Evolutionary conservation across 768 basidiomycete species (phyloP), one percentile per base, ranked within the genome.

Genomic region (Collybia sordida): DNA sequence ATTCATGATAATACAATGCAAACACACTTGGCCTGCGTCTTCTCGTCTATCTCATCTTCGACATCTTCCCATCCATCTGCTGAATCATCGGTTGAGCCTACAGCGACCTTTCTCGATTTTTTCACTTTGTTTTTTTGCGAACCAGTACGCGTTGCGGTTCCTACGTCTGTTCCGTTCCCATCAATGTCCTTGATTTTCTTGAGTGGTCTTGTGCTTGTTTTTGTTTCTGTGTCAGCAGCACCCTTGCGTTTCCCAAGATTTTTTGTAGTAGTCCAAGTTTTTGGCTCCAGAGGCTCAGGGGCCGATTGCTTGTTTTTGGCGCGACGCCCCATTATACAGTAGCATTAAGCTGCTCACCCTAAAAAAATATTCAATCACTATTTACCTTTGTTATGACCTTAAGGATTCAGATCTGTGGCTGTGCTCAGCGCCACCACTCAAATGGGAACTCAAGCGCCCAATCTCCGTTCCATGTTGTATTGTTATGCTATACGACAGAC

Each of bases 251-350:
- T 92, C 35, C 86, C 85, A 12, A 82, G 72, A 53, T 79, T 83
- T 68, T 83, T 86, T 2, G 73, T 64, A 3, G 79, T 74, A 3
- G 68, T 62, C n/a, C 63, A 60, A 5, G 59, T 54, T 15, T 71
- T 71, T 0, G 60, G 57, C 12, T 82, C 74, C 23, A 89, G 59
- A 24, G 89, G 78, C 50, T 73, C 74, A 0, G 91, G 91, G 9
- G 83, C 74, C 1, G 72, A 78, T 66, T 94, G 92, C 71, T 93
- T 93, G 70, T 88, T 85, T 67, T 88, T 91, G 57, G 90, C 80
- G 54, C 90, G 82, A 62, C 91, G 81, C 53, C 92, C 92, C 92
- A 94, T 93, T 43, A 40, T 59, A 52, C 31, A 39, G 49, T 41
- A 42, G 37, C 35, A 18, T 11, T 6, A 9, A 15, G 47, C 23